phyloP scores from a whole-genome alignment of 257 asterid species.

The Ajuga chamaepitys region DNA sequence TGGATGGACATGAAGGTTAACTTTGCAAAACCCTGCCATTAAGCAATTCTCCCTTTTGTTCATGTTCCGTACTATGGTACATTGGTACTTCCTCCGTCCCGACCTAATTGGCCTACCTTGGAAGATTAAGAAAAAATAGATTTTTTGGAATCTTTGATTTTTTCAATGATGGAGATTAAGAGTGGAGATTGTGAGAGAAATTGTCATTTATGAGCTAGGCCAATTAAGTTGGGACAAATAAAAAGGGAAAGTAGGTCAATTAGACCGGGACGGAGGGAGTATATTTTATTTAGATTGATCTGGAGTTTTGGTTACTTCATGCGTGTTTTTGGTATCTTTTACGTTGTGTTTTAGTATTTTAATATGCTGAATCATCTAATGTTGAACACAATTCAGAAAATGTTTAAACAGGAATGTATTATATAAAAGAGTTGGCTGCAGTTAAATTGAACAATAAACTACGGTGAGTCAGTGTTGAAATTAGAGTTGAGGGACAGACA shows the following conservation, averaged over 20 bases:
- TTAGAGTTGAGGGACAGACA: neutral
- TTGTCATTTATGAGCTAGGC: too few species aligned
- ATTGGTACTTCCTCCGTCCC: too few species aligned
- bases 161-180: too few species aligned
- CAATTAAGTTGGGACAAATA: too few species aligned
- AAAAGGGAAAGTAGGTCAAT: too few species aligned
- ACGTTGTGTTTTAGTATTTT: neutral
- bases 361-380: neutral
- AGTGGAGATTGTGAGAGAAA: too few species aligned
- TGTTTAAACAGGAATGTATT: neutral
- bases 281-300: neutral
- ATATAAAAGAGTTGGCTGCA: neutral
- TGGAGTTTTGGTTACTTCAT: neutral
- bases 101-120: too few species aligned
- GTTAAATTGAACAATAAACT: neutral
- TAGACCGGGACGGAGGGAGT: too few species aligned
- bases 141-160: too few species aligned
- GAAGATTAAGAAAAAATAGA: too few species aligned
- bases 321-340: neutral
- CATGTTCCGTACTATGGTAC: neutral
- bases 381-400: too few species aligned
- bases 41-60: neutral
- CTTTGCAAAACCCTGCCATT: neutral
- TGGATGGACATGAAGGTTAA: conserved; percentile 41
- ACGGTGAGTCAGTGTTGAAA: neutral